Conservation (phyloP, 352 stramenopile species). For the Phytophthora palmivora region DNA sequence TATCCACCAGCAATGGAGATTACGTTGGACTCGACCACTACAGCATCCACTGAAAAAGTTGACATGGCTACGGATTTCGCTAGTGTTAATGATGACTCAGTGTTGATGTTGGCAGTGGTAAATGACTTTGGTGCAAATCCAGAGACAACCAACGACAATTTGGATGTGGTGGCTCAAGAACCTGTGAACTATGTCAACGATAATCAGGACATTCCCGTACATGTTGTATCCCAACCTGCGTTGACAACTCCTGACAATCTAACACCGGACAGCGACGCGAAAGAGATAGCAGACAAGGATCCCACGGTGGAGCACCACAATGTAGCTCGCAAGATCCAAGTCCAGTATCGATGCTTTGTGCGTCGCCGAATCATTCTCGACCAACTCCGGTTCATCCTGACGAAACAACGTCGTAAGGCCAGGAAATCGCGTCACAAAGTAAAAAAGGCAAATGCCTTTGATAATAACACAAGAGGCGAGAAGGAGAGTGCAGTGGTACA, state of each 20-base stretch:
- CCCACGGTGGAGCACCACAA: background rate
- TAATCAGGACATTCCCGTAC: background rate
- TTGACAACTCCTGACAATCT: background rate
- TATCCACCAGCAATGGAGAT: slow-evolving; percentile 4
- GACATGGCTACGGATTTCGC: slow-evolving; percentile 7
- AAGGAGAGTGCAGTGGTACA: background rate
- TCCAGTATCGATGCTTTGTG: slow-evolving; percentile 47
- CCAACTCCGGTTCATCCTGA: slow-evolving; percentile 50
- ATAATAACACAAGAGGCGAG: background rate
- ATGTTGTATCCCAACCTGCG: background rate
- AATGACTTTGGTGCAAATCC: background rate
- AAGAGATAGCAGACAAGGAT: slow-evolving; percentile 5
- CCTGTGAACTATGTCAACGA: background rate
- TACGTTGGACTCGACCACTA: background rate
- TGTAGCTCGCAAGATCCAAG: slow-evolving; percentile 37
- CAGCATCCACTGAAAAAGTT: slow-evolving; percentile 11
- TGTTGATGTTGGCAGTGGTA: background rate
- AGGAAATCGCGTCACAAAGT: slow-evolving; percentile 26
- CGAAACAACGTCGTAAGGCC: slow-evolving; percentile 38
- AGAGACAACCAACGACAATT: background rate
- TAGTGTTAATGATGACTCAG: slow-evolving; percentile 10
- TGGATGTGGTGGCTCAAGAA: background rate
- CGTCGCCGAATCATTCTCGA: slow-evolving; percentile 41
- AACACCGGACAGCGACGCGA: background rate
- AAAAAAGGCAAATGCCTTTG: slow-evolving; percentile 11